Conservation (phyloP, 768 basidiomycete genomes). For the Russula lepida region DNA sequence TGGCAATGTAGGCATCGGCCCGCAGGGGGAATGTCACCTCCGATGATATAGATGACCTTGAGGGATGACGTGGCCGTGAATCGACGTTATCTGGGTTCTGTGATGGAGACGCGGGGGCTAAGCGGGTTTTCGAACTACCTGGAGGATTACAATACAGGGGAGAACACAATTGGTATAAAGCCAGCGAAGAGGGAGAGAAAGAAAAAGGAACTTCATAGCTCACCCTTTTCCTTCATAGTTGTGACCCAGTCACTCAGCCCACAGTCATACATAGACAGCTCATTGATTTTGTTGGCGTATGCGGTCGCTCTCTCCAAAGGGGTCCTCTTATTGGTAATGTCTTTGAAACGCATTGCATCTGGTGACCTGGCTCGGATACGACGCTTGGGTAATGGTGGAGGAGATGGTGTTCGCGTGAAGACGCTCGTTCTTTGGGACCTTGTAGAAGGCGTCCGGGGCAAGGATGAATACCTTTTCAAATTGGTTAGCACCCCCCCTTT, state of each 20-base stretch:
- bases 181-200: background rate
- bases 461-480: constrained; percentile 42
- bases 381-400: constrained; percentile 23
- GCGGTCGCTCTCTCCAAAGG: constrained; percentile 59
- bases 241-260: constrained; percentile 72
- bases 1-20: constrained; percentile 69
- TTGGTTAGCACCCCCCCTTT: constrained; percentile 25
- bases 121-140: constrained; percentile 16
- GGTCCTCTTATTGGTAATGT: constrained; percentile 48
- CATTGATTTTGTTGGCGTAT: constrained; percentile 79
- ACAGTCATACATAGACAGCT: constrained; percentile 64
- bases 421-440: constrained; percentile 13
- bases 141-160: background rate
- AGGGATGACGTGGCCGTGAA: constrained; percentile 55
- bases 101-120: background rate
- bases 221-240: constrained; percentile 49
- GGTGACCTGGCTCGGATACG: constrained; percentile 41
- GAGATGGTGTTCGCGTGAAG: constrained; percentile 21
- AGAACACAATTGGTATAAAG: background rate
- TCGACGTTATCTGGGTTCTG: constrained; percentile 6
- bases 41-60: constrained; percentile 62
- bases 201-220: constrained; percentile 19
- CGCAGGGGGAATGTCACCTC: constrained; percentile 74
- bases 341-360: constrained; percentile 60
- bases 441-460: constrained; percentile 59